A percentile compares a stretch with the other conserved stretches of the same genome.
Conservation (phyloP, 352 stramenopile species). For the Pythium grandisporangium region DNA sequence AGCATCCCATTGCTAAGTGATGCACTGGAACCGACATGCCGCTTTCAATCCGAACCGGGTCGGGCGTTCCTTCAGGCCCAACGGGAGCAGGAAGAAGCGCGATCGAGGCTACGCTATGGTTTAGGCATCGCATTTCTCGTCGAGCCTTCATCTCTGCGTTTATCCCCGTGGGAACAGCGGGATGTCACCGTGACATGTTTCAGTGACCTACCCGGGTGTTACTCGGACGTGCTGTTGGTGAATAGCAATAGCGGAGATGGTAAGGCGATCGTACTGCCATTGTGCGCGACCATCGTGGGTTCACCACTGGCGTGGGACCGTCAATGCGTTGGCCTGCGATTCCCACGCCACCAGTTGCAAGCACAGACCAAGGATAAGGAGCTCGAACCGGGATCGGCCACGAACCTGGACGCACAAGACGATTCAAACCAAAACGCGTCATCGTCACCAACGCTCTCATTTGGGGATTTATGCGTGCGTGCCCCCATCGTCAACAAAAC, state of each 20-base stretch:
- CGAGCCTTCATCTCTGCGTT: slow-evolving; percentile 17
- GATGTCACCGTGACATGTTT: slow-evolving; percentile 49
- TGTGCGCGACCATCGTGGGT: slow-evolving; percentile 41
- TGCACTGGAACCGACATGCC: slow-evolving; percentile 23
- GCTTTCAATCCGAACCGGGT: slow-evolving; percentile 50
- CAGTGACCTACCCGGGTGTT: slow-evolving; percentile 71
- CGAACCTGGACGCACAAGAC: too few species aligned
- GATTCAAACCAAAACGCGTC: not conserved
- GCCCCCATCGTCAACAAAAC: slow-evolving; percentile 27
- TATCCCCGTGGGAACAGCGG: slow-evolving; percentile 50
- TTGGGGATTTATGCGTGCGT: slow-evolving; percentile 36
- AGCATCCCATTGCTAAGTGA: slow-evolving; percentile 27
- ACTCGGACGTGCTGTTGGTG: slow-evolving; percentile 55
- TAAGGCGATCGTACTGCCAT: slow-evolving; percentile 53
- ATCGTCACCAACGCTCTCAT: slow-evolving; percentile 27
- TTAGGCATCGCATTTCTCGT: slow-evolving; percentile 49
- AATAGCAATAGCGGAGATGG: slow-evolving; percentile 31
- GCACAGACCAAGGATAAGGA: too few species aligned
- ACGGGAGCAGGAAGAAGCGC: slow-evolving; percentile 32
- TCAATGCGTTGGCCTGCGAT: slow-evolving; percentile 56
- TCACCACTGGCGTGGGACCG: slow-evolving; percentile 42
- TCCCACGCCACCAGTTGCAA: too few species aligned
- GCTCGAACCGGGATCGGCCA: too few species aligned
- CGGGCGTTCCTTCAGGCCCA: slow-evolving; percentile 30
- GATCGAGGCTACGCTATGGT: slow-evolving; percentile 27